Evolutionary conservation across 371 early-diverging fungal genomes (phyloP).

Genomic region (Smittium mucronatum): DNA sequence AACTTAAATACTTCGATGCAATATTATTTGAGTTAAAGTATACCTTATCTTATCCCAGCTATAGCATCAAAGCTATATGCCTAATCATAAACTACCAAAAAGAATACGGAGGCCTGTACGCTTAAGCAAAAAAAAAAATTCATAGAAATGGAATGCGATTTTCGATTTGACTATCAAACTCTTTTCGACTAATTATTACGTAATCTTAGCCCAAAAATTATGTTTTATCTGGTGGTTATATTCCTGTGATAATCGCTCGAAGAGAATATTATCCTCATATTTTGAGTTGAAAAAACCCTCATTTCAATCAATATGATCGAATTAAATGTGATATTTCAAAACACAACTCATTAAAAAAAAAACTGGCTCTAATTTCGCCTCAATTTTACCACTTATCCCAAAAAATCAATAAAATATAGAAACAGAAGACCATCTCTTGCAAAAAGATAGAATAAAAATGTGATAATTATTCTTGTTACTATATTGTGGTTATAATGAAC

Average conservation of each 20-base stretch:
- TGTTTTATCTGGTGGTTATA: background rate
- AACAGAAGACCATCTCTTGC: background rate
- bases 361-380: too few species aligned
- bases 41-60: background rate
- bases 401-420: background rate
- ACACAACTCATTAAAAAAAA: background rate
- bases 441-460: background rate
- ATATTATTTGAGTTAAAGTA: background rate
- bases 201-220: background rate
- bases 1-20: background rate
- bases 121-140: background rate
- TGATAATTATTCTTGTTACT: background rate
- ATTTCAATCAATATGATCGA: background rate
- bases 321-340: background rate
- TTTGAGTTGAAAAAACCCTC: background rate
- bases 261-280: background rate
- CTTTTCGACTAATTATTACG: background rate
- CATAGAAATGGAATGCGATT: background rate
- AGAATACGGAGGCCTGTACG: background rate
- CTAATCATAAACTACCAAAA: background rate
- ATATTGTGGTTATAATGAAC: background rate
- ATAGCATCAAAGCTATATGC: background rate
- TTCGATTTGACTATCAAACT: background rate
- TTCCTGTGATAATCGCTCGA: background rate
- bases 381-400: background rate